These are phyloP conservation scores for Quercus tomentella DNA, from an alignment of 331 rosid genomes.

Conservation along the genomic window DNA sequence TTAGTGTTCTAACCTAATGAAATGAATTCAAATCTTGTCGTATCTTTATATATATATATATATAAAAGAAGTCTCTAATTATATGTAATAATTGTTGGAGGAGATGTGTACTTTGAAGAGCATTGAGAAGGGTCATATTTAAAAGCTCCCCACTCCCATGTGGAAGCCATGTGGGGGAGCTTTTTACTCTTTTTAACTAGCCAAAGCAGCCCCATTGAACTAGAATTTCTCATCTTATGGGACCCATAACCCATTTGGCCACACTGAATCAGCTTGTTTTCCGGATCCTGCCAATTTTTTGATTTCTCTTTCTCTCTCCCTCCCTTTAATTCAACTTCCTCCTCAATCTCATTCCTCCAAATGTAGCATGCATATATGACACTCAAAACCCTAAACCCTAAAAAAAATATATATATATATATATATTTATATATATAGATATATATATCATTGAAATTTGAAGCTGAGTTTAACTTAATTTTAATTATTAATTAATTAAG, in stretches of 20 bases:
- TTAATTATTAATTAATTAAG: background rate
- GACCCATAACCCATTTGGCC: constrained; percentile 30
- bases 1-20: too few relatives aligned
- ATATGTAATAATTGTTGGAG: background rate
- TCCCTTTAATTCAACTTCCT: background rate
- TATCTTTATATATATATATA: too few relatives aligned
- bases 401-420: too few relatives aligned
- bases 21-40: too few relatives aligned
- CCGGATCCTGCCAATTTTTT: constrained; percentile 64
- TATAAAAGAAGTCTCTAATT: too few relatives aligned
- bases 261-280: constrained; percentile 42
- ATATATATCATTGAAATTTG: background rate
- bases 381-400: background rate
- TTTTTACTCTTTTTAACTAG: constrained; percentile 23
- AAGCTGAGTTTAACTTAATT: background rate
- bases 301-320: background rate
- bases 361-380: background rate
- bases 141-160: constrained; percentile 35
- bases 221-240: constrained; percentile 47
- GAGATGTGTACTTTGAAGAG: constrained; percentile 17
- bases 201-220: constrained; percentile 43
- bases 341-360: background rate
- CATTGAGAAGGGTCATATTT: constrained; percentile 2
- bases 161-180: constrained; percentile 70
- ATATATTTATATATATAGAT: too few relatives aligned